Base-by-base conservation (phyloP, 768 basidiomycete species). In the Leccinellum luteum region DNA sequence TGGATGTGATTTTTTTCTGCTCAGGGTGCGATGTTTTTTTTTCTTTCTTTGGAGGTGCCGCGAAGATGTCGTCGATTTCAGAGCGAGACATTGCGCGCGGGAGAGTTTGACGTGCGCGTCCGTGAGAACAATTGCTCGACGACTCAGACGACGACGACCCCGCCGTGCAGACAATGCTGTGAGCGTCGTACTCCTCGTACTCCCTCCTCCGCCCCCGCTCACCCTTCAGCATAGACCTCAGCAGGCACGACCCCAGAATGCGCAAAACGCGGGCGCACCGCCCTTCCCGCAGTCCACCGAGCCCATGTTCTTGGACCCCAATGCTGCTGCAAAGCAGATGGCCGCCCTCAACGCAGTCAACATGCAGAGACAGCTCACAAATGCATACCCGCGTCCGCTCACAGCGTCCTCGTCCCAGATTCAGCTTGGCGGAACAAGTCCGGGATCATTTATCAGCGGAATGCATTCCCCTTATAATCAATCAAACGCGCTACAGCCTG, bases 31-130 rank as follows among this genome's bases (percentile, higher is more conserved):
- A 51, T 1, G 32, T 43, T 47, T 60, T 55, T 14, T n/a, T 51
- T 61, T 80, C 79, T 61, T 80, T 79, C 69, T 79, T 80, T 60
- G 78, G 75, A 56, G 51, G 74, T 72, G 78, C 75, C 41, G 89
- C 79, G 71, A 93, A 93, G 66, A 93, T 93, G 65, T 83, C 84
- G 79, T 93, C 91, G 70, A 93, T 93, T 81, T 92, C 91, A 52
- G 87, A 87, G 78, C 81, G 79, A 61, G 75, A 62, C 76, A 79
- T 77, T n/a, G n/a, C 30, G 54, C 59, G 52, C 59, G 59, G 34
- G 56, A 62, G 61, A 64, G 59, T 56, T 57, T 43, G 30, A 19
- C n/a, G 44, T 38, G 58, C 55, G 61, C 61, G 64, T 43, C n/a
- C 41, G 41, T 43, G 41, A 43, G 23, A 68, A 69, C 51, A 61